phyloP scores from a whole-genome alignment of 768 basidiomycete genomes.

The Erythrobasidium yunnanense region DNA sequence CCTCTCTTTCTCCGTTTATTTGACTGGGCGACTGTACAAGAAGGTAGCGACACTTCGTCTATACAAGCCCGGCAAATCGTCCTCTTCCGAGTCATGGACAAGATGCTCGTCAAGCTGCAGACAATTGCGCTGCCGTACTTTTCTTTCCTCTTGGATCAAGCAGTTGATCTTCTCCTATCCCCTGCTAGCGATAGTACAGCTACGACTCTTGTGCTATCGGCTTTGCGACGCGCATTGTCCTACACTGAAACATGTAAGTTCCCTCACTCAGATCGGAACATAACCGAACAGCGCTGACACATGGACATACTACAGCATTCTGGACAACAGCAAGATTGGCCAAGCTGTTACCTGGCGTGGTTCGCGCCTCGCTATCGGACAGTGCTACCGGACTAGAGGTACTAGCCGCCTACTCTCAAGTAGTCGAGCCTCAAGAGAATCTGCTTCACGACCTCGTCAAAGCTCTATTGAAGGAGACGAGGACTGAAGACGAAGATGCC shows the following conservation, averaged over 20 bases:
- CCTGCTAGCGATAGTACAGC: no score
- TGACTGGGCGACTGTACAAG: slow-evolving; percentile 70
- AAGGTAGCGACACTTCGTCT: slow-evolving; percentile 39
- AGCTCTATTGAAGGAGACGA: slow-evolving; percentile 73
- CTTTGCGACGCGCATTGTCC: slow-evolving; percentile 58
- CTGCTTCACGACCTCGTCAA: slow-evolving; percentile 73
- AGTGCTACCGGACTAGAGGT: slow-evolving; percentile 21
- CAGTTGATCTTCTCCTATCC: slow-evolving; percentile 49
- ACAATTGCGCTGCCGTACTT: slow-evolving; percentile 85
- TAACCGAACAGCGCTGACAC: no score
- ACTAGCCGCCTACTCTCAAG: slow-evolving; percentile 41
- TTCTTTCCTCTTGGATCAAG: slow-evolving; percentile 59
- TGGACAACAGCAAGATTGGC: slow-evolving; percentile 77
- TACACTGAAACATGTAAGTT: slow-evolving; percentile 69
- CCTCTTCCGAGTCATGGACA: slow-evolving; percentile 62
- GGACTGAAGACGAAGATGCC: slow-evolving; percentile 63
- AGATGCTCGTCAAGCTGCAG: slow-evolving; percentile 48
- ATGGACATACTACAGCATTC: slow-evolving; percentile 50
- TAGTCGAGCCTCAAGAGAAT: slow-evolving; percentile 48
- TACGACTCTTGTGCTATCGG: slow-evolving; percentile 56
- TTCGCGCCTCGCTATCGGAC: slow-evolving; percentile 27
- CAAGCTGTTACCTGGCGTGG: slow-evolving; percentile 51
- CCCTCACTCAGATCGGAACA: no score
- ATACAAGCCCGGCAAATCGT: slow-evolving; percentile 51
- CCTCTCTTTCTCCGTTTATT: slow-evolving; percentile 82